These are phyloP conservation scores for Saturnispora mendoncae DNA, from an alignment of 805 yeast genomes.

Conservation along the genomic window DNA sequence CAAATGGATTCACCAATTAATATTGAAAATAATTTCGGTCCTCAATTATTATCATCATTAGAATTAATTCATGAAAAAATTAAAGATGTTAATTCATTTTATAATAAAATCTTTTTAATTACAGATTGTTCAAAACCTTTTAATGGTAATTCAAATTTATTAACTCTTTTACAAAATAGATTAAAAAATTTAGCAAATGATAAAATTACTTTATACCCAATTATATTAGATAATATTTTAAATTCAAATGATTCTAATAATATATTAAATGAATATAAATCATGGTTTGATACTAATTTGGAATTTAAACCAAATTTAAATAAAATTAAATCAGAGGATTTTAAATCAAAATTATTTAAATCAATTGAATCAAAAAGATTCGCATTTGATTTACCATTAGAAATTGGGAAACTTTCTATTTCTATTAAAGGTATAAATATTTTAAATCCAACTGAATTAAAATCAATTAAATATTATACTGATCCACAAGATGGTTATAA, in stretches of 20 bases:
- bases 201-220: slow-evolving; percentile 50
- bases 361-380: slow-evolving; percentile 56
- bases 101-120: slow-evolving; percentile 56
- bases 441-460: slow-evolving; percentile 26
- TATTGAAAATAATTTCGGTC: slow-evolving; percentile 21
- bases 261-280: slow-evolving; percentile 7
- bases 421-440: slow-evolving; percentile 67
- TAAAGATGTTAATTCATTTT: too few species aligned
- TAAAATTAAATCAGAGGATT: slow-evolving; percentile 35
- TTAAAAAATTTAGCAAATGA: slow-evolving; percentile 52
- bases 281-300: slow-evolving; percentile 9
- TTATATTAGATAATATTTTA: slow-evolving; percentile 38
- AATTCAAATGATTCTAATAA: slow-evolving; percentile 10
- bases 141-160: slow-evolving; percentile 32
- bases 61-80: slow-evolving; percentile 21
- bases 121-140: slow-evolving; percentile 71
- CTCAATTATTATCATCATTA: slow-evolving; percentile 37
- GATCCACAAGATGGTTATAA: slow-evolving; percentile 31
- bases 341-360: slow-evolving; percentile 42
- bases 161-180: slow-evolving; percentile 44
- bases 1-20: slow-evolving; percentile 10
- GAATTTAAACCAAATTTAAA: slow-evolving; percentile 29
- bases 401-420: slow-evolving; percentile 44
- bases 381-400: slow-evolving; percentile 52
- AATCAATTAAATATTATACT: slow-evolving; percentile 33